Base-by-base conservation (phyloP, 805 yeast genomes). In the Clavispora fructus region DNA sequence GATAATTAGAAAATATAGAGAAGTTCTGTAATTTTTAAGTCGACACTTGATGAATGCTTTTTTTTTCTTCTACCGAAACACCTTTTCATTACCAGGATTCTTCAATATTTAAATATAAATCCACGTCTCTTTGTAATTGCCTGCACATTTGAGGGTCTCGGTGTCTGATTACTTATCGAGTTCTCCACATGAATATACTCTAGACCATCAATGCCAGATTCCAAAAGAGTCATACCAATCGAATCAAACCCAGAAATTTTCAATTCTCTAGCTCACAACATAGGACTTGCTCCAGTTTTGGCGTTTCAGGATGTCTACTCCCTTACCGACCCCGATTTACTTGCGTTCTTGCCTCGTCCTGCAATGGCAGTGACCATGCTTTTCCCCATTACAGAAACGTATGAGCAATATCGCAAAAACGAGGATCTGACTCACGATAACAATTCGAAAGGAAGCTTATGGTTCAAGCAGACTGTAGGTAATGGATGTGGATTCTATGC, bases 401-500 rank as follows among this genome's bases (percentile, higher is more conserved):
- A 83, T 59, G 94, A 87, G 53, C 48, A 56, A 13, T 71, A 78
- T 46, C 68, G 83, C 40, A 42, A 55, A 19, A 50, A 53, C 13
- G 75, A 71, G 39, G 84, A 80, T 46, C 48, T 37, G 5, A 55
- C 55, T 28, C 44, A 57, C 11, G 62, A 64, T 39, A 71, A 70
- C 41, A 46, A 55, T 17, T 52, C 60, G 6, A 67, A 56, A 7
- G 57, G 64, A 10, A 69, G 82, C 13, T 53, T 75, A n/a, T 94
- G 98, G 97, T 80, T 83, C 56, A 81, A 80, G 54, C 99, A 92
- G 59, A 82, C 90, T 0, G 79, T 94, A 14, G 79, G 78, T 51
- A 92, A 92, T 61, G 95, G 95, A 0, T 92, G 99, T 68, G 99
- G 99, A 6, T 75, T 95, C 29, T 88, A 86, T 64, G 98, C 96